phyloP scores from a whole-genome alignment of 2,329 filamentous ascomycete genomes.

The Talaromyces sp. region DNA sequence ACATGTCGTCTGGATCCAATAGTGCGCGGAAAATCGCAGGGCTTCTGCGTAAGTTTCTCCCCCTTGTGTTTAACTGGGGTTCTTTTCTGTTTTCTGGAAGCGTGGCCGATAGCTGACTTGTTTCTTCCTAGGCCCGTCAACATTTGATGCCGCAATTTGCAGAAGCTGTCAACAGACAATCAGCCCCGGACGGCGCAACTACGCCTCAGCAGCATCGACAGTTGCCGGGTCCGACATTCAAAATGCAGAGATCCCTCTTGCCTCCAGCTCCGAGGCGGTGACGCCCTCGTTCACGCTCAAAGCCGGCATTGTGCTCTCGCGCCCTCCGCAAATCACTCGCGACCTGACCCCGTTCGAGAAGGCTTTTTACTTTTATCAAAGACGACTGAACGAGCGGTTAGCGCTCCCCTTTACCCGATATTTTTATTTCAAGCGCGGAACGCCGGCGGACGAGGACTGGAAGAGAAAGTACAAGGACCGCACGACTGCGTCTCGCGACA shows the following conservation, averaged over 20 bases:
- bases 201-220: constrained; percentile 32
- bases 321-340: constrained; percentile 81
- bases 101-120: neutral
- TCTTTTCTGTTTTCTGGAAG: neutral
- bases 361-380: constrained; percentile 94
- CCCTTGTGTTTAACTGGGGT: neutral
- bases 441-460: constrained; percentile 81
- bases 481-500: constrained; percentile 72
- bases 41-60: constrained; percentile 31
- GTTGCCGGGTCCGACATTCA: constrained; percentile 28
- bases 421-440: constrained; percentile 93
- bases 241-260: constrained; percentile 28
- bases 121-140: constrained; percentile 24
- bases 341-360: constrained; percentile 83
- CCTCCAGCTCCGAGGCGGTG: constrained; percentile 36
- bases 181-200: constrained; percentile 34
- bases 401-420: constrained; percentile 80
- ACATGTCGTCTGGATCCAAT: constrained; percentile 39
- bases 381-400: constrained; percentile 89
- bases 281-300: constrained; percentile 43
- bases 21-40: constrained; percentile 37
- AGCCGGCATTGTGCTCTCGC: constrained; percentile 77
- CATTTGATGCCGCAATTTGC: constrained; percentile 37
- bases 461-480: constrained; percentile 77
- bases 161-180: constrained; percentile 41